phyloP scores from a whole-genome alignment of 2,329 filamentous ascomycete species.

The Paraconiothyrium sp. region DNA sequence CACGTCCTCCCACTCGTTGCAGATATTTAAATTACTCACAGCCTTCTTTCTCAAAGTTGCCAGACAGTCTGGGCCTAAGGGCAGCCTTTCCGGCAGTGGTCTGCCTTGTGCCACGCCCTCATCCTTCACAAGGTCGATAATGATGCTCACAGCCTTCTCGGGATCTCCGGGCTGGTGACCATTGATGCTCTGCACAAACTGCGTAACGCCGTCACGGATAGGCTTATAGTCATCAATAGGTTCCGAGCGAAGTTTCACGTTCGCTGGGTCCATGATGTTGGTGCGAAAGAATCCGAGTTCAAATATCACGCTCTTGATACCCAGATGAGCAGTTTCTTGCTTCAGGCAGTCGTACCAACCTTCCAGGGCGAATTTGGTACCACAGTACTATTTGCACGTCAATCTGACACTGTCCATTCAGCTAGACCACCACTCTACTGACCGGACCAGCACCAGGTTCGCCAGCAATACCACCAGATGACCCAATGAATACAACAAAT shows the following conservation, averaged over 20 bases:
- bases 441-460: conserved; percentile 24
- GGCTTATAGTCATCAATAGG: conserved; percentile 24
- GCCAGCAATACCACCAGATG: conserved; percentile 5
- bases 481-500: conserved; percentile 49
- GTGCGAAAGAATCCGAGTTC: not conserved
- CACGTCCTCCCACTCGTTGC: not conserved
- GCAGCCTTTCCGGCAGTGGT: not conserved
- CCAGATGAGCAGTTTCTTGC: not conserved
- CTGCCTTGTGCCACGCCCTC: not conserved
- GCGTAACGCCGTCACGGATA: conserved; percentile 11
- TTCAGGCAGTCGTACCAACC: conserved; percentile 15
- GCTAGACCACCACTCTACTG: too few relatives aligned
- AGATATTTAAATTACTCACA: not conserved
- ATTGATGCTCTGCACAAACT: conserved; percentile 20
- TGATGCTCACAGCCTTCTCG: not conserved
- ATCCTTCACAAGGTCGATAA: not conserved
- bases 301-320: not conserved
- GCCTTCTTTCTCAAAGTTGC: not conserved
- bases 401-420: too few relatives aligned
- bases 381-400: conserved; percentile 35
- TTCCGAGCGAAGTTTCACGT: not conserved
- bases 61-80: not conserved
- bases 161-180: not conserved
- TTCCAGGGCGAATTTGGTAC: conserved; percentile 48
- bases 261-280: not conserved